A percentile compares a stretch with the other conserved stretches of the same genome.
Evolutionary conservation across 495 filamentous ascomycete genomes (phyloP).

Genomic region (Xanthoparmelia taractica): DNA sequence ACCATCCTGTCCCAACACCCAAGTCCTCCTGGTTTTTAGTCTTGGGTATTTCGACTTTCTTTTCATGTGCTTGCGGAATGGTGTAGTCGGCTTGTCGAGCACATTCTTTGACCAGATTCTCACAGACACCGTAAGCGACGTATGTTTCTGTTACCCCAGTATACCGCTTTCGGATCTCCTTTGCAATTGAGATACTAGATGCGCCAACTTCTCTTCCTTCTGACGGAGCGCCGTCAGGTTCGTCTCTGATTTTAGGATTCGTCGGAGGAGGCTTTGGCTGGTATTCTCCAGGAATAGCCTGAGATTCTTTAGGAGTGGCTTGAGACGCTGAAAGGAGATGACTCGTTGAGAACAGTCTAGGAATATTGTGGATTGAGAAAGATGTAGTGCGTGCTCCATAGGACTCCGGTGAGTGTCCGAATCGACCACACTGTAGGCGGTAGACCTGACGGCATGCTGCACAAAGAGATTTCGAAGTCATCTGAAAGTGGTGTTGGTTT

Average conservation of each 20-base stretch:
- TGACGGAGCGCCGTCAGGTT: background rate
- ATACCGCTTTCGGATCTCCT: slow-evolving; percentile 21
- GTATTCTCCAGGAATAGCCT: background rate
- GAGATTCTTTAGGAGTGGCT: background rate
- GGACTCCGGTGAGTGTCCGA: background rate
- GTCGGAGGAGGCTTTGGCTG: slow-evolving; percentile 1
- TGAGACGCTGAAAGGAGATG: too few species aligned
- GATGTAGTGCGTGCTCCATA: background rate
- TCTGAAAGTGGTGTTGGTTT: background rate
- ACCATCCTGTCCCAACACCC: slow-evolving; percentile 66
- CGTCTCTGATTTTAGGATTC: background rate
- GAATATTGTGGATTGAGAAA: background rate
- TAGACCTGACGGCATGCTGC: slow-evolving; percentile 17
- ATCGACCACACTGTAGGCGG: slow-evolving; percentile 4
- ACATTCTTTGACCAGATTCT: slow-evolving; percentile 71
- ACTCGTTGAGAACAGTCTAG: background rate
- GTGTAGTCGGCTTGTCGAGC: slow-evolving; percentile 65
- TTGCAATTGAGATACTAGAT: slow-evolving; percentile 17
- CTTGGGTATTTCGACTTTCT: slow-evolving; percentile 50
- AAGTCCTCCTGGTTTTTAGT: slow-evolving; percentile 69
- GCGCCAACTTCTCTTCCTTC: background rate
- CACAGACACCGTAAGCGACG: slow-evolving; percentile 66
- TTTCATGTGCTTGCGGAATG: slow-evolving; percentile 50
- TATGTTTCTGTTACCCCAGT: slow-evolving; percentile 54
- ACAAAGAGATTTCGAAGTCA: slow-evolving; percentile 15